These are phyloP conservation scores for Tinospora cordifolia DNA, from an alignment of 164 flowering plant species.

Conservation along the genomic window DNA sequence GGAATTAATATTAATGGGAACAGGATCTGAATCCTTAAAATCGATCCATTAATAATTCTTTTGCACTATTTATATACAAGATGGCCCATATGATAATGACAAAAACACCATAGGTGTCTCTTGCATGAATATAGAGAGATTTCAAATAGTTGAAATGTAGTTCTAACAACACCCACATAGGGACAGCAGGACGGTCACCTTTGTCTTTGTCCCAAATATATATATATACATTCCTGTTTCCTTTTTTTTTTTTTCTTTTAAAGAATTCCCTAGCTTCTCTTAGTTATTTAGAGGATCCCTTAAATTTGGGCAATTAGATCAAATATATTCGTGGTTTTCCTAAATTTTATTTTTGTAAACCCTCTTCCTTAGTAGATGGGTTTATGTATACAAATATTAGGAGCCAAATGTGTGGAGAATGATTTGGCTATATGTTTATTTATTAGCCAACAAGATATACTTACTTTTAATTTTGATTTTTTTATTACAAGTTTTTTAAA, in stretches of 20 bases:
- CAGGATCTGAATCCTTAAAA: not conserved
- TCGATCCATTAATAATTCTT: not conserved
- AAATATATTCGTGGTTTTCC: not conserved
- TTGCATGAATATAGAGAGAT: constrained; percentile 8
- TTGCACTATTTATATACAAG: not conserved
- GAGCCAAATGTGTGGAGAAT: too few species aligned
- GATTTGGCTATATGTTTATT: too few species aligned
- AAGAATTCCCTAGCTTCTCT: not conserved
- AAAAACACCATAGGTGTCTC: constrained; percentile 2
- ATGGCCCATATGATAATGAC: constrained; percentile 7
- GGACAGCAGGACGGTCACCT: constrained; percentile 3
- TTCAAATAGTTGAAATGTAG: not conserved
- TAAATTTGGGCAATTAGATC: constrained; percentile 2
- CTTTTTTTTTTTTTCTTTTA: not conserved
- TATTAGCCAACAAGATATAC: too few species aligned
- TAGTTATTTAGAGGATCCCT: not conserved
- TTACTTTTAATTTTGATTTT: too few species aligned
- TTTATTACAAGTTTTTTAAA: too few species aligned
- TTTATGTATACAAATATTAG: too few species aligned
- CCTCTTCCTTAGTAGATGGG: too few species aligned
- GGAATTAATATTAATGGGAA: not conserved
- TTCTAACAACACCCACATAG: not conserved
- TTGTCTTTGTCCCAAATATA: not conserved
- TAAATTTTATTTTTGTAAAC: too few species aligned
- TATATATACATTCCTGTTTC: not conserved